Evolutionary conservation across 768 basidiomycete species (phyloP), one percentile per base, ranked within the genome.

Genomic region (Gelatoporia subvermispora): DNA sequence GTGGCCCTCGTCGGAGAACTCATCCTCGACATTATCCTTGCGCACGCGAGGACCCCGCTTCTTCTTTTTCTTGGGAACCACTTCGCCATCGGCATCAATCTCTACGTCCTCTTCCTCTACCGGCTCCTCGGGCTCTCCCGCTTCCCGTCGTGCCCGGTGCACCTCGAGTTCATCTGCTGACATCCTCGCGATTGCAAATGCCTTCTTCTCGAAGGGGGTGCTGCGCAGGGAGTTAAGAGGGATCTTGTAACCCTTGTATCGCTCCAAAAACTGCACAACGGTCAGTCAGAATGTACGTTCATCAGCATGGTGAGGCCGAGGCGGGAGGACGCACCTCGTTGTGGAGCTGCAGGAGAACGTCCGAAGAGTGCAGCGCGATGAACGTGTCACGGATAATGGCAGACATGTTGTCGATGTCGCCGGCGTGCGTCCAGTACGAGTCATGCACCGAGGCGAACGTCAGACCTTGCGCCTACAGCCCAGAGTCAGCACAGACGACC

Each of bases 351-450:
- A 68, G 68, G 4, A 98, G 77, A 8, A 98, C 81, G 62, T 94
- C 85, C 8, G 88, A 86, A 16, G 86, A 86, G 66, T 99, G 95
- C 15, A 98, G 75, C 0, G 86, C 82, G 49, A 98, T 88, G 66
- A 99, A 99, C 1, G 90, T 92, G 38, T 94, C 88, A 23, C 95
- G 86, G 59, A 98, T 95, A 57, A 88, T 75, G 41, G 72, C 74
- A 0, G 91, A 88, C 93, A 98, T 95, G 44, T 81, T 69, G 67
- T 96, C 90, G 46, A 97, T 85, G 55, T 76, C 79, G 39, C 71
- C 79, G 0, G 96, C 87, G 62, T 99, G 96, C 3, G 95, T 97
- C 96, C 96, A 99, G 69, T 97, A 99, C 1, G 96, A 98, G 63
- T 99, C 96, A 62, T 99, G 96, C 10, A 99, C 96, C 1, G 93